Percentiles rank a stretch among this genome's conserved stretches.
Evolutionary conservation across 1,139 yeast species (phyloP).

Genomic region (Debaryomyces psychrophilus): DNA sequence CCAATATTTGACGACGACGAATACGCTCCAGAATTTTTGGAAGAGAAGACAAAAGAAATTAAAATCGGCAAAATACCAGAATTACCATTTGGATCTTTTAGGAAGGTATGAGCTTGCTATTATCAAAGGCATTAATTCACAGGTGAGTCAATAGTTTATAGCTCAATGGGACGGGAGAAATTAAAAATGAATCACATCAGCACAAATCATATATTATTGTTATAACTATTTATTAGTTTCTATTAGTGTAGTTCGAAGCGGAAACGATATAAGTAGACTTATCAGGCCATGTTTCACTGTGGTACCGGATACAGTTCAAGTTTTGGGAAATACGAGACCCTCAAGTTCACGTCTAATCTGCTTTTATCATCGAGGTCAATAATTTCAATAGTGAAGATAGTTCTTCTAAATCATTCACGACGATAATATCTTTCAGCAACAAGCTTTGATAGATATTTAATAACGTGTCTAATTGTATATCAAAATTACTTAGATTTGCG

Average conservation of each 20-base stretch:
- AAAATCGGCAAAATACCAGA: constrained; percentile 16
- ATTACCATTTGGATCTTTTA: constrained; percentile 27
- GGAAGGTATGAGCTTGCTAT: constrained; percentile 11
- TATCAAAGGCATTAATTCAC: background rate
- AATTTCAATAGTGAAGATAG: background rate
- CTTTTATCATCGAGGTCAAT: constrained; percentile 5
- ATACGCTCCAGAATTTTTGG: constrained; percentile 30
- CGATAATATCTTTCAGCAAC: constrained; percentile 1
- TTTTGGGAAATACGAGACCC: too few relatives aligned
- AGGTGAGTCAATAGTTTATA: background rate
- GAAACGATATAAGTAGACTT: background rate
- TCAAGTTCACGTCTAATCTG: background rate
- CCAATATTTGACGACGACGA: constrained; percentile 35
- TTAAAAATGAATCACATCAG: background rate
- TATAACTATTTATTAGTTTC: background rate
- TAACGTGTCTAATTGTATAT: constrained; percentile 1
- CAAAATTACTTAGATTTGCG: background rate
- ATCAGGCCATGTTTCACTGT: background rate
- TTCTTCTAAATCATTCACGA: background rate
- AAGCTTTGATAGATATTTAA: constrained; percentile 2
- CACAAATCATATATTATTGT: background rate
- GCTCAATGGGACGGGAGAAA: constrained; percentile 1
- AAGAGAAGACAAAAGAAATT: constrained; percentile 14
- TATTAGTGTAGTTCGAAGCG: background rate
- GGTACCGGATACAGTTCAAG: background rate